A percentile compares a stretch with the other conserved stretches of the same genome.
Conservation (phyloP, 805 yeast species). For the Candida koratica region DNA sequence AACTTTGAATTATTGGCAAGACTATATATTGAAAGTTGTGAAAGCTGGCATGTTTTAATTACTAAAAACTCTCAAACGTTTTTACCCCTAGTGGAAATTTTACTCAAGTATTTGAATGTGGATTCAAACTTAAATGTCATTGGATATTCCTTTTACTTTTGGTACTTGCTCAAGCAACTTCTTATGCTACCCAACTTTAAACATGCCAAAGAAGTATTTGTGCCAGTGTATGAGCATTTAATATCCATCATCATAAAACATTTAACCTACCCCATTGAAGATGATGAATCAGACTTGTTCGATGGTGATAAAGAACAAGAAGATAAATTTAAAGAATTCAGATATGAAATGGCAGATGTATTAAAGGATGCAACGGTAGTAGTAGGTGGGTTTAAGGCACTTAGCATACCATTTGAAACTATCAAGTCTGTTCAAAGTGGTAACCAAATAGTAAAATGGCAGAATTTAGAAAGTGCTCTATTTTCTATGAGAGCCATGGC, state of each 20-base stretch:
- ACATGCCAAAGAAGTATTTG: slow-evolving; percentile 46
- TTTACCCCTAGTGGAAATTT: slow-evolving; percentile 67
- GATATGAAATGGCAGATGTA: slow-evolving; percentile 98
- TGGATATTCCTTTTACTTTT: slow-evolving; percentile 85
- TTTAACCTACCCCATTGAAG: slow-evolving; percentile 63
- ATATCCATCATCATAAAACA: slow-evolving; percentile 61
- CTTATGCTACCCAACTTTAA: slow-evolving; percentile 57
- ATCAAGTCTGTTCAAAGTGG: slow-evolving; percentile 39
- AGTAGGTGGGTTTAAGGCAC: slow-evolving; percentile 69
- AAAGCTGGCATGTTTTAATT: slow-evolving; percentile 87
- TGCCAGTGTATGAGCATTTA: slow-evolving; percentile 55
- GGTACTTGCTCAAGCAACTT: slow-evolving; percentile 79
- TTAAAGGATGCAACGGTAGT: slow-evolving; percentile 92
- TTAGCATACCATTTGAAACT: slow-evolving; percentile 63
- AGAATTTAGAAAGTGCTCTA: slow-evolving; percentile 81
- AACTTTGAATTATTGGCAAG: slow-evolving; percentile 67
- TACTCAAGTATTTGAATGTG: slow-evolving; percentile 65
- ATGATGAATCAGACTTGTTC: slow-evolving; percentile 40
- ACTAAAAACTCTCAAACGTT: slow-evolving; percentile 58
- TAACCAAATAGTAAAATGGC: slow-evolving; percentile 56
- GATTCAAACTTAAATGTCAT: slow-evolving; percentile 86
- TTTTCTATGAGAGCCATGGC: slow-evolving; percentile 94
- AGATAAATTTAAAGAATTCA: slow-evolving; percentile 87
- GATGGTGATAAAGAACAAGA: slow-evolving; percentile 71
- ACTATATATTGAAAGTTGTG: slow-evolving; percentile 88